These are phyloP conservation scores for Pseudozyma sp. DNA, from an alignment of 1,284 basidiomycete genomes.

Conservation along the genomic window DNA sequence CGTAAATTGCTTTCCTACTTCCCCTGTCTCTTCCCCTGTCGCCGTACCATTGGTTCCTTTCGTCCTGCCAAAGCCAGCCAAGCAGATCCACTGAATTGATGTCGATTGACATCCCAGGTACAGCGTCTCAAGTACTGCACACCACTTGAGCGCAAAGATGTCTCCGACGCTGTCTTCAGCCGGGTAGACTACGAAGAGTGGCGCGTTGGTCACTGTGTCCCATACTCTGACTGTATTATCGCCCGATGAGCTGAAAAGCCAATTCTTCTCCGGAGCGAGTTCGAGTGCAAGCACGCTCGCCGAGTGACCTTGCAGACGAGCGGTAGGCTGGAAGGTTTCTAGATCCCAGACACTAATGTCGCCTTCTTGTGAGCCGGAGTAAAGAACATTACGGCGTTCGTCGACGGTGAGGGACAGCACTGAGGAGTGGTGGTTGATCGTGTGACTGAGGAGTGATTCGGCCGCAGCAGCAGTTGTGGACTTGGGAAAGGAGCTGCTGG, in stretches of 20 bases:
- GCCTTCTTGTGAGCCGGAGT: slow-evolving; percentile 55
- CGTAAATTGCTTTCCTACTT: background rate
- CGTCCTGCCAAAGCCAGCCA: slow-evolving; percentile 28
- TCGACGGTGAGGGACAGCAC: slow-evolving; percentile 63
- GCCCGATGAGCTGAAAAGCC: slow-evolving; percentile 59
- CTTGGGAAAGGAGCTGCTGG: too few species aligned
- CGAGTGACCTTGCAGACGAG: slow-evolving; percentile 76
- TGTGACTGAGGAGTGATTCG: slow-evolving; percentile 44
- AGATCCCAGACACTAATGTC: slow-evolving; percentile 61
- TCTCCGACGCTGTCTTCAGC: slow-evolving; percentile 89
- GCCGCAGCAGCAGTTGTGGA: background rate
- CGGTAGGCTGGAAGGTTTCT: slow-evolving; percentile 38
- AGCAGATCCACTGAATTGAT: slow-evolving; percentile 60
- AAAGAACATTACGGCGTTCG: slow-evolving; percentile 42
- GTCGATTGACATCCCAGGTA: slow-evolving; percentile 90
- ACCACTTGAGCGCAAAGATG: slow-evolving; percentile 84
- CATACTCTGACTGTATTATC: slow-evolving; percentile 76
- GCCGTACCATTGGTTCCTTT: background rate
- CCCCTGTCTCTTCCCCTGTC: background rate
- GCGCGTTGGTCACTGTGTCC: slow-evolving; percentile 79
- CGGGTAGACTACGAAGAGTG: slow-evolving; percentile 83
- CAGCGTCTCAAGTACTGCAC: slow-evolving; percentile 77
- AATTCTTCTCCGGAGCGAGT: slow-evolving; percentile 74
- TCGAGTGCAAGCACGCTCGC: slow-evolving; percentile 86
- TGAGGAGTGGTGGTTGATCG: slow-evolving; percentile 52